These are phyloP conservation scores for Epichloe festucae DNA, from an alignment of 2,329 filamentous ascomycete genomes.

Conservation along the genomic window DNA sequence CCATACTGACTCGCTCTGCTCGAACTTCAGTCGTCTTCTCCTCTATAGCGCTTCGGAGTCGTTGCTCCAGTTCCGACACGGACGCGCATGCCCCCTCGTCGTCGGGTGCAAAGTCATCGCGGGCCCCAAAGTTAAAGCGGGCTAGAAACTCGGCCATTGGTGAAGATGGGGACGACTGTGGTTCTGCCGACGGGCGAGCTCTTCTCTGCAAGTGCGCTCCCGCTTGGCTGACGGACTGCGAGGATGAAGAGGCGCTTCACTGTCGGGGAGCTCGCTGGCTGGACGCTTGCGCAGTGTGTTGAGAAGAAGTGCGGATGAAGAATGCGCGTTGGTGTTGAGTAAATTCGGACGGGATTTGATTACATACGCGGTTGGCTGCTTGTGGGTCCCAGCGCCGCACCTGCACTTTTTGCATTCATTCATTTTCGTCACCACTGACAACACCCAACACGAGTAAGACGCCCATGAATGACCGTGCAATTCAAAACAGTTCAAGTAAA, in stretches of 20 bases:
- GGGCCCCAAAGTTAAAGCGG: slow-evolving; percentile 20
- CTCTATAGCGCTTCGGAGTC: slow-evolving; percentile 28
- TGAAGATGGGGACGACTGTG: not conserved
- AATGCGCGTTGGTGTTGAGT: not conserved
- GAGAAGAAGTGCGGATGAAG: no score
- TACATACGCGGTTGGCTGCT: no score
- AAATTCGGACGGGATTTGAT: not conserved
- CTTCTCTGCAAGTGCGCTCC: not conserved
- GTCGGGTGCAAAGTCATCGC: slow-evolving; percentile 10
- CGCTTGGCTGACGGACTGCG: not conserved
- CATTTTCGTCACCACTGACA: not conserved
- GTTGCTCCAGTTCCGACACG: slow-evolving; percentile 31
- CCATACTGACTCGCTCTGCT: slow-evolving; percentile 35
- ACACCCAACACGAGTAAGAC: not conserved
- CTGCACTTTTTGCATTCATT: no score
- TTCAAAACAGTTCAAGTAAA: no score
- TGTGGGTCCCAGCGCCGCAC: no score
- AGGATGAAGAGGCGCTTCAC: not conserved
- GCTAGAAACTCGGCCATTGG: slow-evolving; percentile 26
- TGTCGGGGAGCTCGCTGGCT: not conserved
- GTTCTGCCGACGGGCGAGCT: not conserved
- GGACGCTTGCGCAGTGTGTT: not conserved
- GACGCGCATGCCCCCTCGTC: slow-evolving; percentile 18
- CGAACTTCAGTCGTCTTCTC: slow-evolving; percentile 32
- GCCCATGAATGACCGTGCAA: not conserved